A percentile compares a stretch with the other conserved stretches of the same genome.
Conservation (phyloP, 2,329 filamentous ascomycete genomes). For the Apiospora kogelbergensis region DNA sequence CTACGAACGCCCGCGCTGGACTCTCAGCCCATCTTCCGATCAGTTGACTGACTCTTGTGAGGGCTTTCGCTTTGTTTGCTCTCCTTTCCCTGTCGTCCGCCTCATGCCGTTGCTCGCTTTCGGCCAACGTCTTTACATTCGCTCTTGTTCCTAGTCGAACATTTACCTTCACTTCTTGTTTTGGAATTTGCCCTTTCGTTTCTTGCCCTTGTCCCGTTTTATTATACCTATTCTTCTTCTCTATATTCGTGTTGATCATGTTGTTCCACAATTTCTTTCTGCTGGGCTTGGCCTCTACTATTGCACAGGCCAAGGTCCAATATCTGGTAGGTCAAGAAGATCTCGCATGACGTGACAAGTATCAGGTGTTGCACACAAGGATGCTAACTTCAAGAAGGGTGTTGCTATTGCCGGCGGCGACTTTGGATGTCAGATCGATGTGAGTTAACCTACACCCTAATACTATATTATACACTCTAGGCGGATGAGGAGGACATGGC, state of each 20-base stretch:
- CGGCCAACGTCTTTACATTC: conserved; percentile 4
- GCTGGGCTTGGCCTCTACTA: conserved; percentile 20
- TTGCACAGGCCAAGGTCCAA: conserved; percentile 27
- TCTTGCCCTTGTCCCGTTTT: neutral
- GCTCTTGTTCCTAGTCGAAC: conserved; percentile 3
- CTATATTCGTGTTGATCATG: conserved; percentile 26
- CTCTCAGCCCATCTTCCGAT: neutral
- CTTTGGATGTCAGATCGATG: conserved; percentile 48
- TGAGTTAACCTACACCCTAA: conserved; percentile 21
- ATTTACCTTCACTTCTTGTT: conserved; percentile 10
- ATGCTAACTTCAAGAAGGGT: conserved; percentile 27
- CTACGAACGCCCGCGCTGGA: neutral
- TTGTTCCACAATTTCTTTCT: conserved; percentile 23
- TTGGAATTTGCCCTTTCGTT: neutral
- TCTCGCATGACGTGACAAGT: neutral
- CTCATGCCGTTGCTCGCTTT: neutral
- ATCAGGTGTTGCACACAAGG: neutral
- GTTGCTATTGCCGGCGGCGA: conserved; percentile 49
- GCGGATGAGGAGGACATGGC: neutral
- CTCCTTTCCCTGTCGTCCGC: neutral
- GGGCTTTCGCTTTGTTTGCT: neutral
- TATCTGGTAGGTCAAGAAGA: conserved; percentile 24
- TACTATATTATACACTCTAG: neutral
- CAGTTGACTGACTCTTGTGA: neutral
- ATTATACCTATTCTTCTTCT: conserved; percentile 14